Evolutionary conservation across 768 basidiomycete species (phyloP).

Genomic region (Hemileccinum rubropunctum): DNA sequence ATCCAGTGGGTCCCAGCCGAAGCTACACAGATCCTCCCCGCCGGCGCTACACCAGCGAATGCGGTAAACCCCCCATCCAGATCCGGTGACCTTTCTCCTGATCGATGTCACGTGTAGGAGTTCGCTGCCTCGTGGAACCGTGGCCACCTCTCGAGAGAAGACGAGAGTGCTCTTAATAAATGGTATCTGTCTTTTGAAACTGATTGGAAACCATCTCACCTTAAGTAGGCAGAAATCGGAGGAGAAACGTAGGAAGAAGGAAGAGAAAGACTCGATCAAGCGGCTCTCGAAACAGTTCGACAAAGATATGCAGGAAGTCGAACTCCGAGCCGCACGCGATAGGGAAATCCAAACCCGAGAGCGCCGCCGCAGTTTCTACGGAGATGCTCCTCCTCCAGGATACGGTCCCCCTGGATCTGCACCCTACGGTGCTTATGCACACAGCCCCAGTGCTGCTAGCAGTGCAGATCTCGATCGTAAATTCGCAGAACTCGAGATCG

Average conservation of each 20-base stretch:
- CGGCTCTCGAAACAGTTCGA: constrained; percentile 39
- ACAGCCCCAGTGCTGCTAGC: constrained; percentile 22
- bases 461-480: constrained; percentile 38
- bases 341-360: constrained; percentile 49
- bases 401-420: constrained; percentile 23
- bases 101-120: constrained; percentile 39
- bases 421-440: constrained; percentile 21
- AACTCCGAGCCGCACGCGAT: constrained; percentile 57
- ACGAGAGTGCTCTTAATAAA: constrained; percentile 42
- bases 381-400: constrained; percentile 32
- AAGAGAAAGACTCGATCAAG: constrained; percentile 42
- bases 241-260: constrained; percentile 52
- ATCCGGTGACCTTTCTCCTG: neutral
- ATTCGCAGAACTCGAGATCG: constrained; percentile 33
- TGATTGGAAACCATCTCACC: constrained; percentile 12
- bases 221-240: constrained; percentile 45
- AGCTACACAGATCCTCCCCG: constrained; percentile 56
- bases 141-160: constrained; percentile 36
- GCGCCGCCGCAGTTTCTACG: constrained; percentile 55
- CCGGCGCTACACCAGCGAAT: constrained; percentile 58
- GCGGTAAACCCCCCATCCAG: constrained; percentile 37
- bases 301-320: constrained; percentile 47
- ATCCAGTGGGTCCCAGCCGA: constrained; percentile 69
- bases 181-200: constrained; percentile 37
- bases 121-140: constrained; percentile 58